Base-by-base conservation (phyloP, 1,284 basidiomycete genomes). In the Sporisorium graminicola region DNA sequence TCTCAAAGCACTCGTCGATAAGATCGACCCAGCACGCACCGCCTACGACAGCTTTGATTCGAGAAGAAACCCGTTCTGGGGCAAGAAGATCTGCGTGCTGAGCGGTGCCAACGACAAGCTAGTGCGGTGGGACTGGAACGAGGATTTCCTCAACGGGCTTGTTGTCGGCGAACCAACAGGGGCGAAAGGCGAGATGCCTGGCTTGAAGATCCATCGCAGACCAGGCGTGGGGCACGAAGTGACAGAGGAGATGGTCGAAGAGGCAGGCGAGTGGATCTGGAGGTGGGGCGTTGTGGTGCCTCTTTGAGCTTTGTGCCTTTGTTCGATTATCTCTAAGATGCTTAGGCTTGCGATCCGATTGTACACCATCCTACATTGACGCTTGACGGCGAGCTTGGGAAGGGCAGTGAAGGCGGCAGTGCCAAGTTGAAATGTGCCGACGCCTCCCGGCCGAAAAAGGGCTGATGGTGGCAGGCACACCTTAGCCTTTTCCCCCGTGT, bases 1-100 rank as follows among this genome's bases (percentile, higher is more conserved):
- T 3, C 67, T 85, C 54, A 78, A 79, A 35, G 44, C 63, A 6
- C 68, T 85, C 26, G 71, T 84, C 20, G 65, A 64, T 3, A 43
- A 53, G 51, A 78, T 80, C 50, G 84, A 85, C 37, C 84, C 82
- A 1, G 80, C 82, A 0, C 49, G 50, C 47, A 60, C 50, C 12
- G 68, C 73, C 0, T 81, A 81, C 58, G 61, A 79, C 52, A 71
- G 71, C 26, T 73, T 69, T 42, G 68, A 74, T 37, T 18, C 74
- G 3, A 33, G 57, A 1, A 26, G 18, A 3, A 80, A 80, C 37
- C 81, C 79, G 1, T 80, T 81, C 59, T 84, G 77, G 72, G 82
- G 81, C 27, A 85, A 85, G 64, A 78, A 80, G 65, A 82, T 85
- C 37, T 81, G 78, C 64, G 77, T 80, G 29, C 79, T 78, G 56